Evolutionary conservation across 768 basidiomycete species (phyloP), one percentile per base, ranked within the genome.

Genomic region (Roridomyces roridus): DNA sequence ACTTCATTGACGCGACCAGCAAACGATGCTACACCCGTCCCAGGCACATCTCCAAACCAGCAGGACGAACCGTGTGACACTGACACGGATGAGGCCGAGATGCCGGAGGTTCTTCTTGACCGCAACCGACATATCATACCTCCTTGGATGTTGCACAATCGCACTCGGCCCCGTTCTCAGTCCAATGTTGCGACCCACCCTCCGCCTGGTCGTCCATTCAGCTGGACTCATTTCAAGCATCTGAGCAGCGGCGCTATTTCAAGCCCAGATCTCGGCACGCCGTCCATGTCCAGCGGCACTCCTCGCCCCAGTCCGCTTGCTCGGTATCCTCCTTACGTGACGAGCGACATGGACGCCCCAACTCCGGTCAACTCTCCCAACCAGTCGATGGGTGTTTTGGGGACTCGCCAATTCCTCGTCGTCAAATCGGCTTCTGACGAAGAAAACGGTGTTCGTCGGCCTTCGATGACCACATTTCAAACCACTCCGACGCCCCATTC

Each of bases 111-210:
- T 14, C 86, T 86, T 7, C 80, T 99, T 44, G 95, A 96, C 65
- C 87, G 86, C 60, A 85, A 99, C 70, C 83, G 91, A n/a, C 97
- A 99, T 72, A 97, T 99, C 57, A 87, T 99, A 44, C 96, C 97
- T 5, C 86, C 94, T 60, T 97, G 94, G 91, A 77, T 98, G 74
- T 79, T 97, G 41, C 80, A 80, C 28, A 79, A 72, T 50, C 73
- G 83, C 43, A 77, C 78, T 66, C 78, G 80, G 24, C 82, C 85
- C 15, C 66, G 77, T 28, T 82, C 83, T 4, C 73, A 81, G 44
- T 83, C 84, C 17, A 82, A 77, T 49, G 65, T 76, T 2, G 73
- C 76, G 55, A 57, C 70, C 10, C 10, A 50, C 64, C 72, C 49
- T 48, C 51, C 67, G 17, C 31, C 37, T 58, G 39, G 59, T 76